Conservation (phyloP, 208 protist genomes). For the Blechomonas ayalai region DNA sequence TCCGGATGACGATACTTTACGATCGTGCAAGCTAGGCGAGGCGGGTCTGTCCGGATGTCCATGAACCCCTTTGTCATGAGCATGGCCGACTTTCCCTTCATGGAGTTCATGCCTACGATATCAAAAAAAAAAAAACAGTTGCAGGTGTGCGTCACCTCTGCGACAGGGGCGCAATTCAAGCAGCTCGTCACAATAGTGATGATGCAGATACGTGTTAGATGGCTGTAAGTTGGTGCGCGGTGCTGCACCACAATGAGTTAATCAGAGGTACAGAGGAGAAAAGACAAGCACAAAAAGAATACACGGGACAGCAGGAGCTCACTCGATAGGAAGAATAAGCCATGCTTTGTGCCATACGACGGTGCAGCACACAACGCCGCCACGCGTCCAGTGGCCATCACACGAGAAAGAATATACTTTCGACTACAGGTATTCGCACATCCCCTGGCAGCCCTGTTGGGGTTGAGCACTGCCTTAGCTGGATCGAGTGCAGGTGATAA, state of each 20-base stretch:
- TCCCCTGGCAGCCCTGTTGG: not conserved
- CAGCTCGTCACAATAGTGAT: not conserved
- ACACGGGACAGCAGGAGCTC: too few species aligned
- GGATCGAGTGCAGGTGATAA: constrained; percentile 49
- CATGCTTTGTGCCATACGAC: too few species aligned
- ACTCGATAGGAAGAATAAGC: too few species aligned
- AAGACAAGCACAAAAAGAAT: too few species aligned
- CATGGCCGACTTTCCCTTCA: constrained; percentile 63
- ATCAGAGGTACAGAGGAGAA: too few species aligned
- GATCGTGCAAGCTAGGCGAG: constrained; percentile 57
- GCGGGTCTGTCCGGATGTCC: constrained; percentile 66
- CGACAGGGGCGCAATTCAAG: not conserved
- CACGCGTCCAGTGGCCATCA: too few species aligned
- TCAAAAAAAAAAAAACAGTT: constrained; percentile 1
- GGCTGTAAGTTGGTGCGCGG: not conserved
- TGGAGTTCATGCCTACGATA: constrained; percentile 29
- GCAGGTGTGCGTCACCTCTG: not conserved
- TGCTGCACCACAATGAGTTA: not conserved
- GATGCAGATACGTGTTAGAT: not conserved
- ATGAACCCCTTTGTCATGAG: constrained; percentile 82
- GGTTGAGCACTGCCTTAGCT: not conserved
- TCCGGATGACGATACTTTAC: constrained; percentile 54
- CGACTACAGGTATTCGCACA: not conserved
- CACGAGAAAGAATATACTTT: not conserved
- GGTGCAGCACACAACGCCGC: too few species aligned